Conservation (phyloP, 164 flowering plant genomes). For the Vitis riparia region DNA sequence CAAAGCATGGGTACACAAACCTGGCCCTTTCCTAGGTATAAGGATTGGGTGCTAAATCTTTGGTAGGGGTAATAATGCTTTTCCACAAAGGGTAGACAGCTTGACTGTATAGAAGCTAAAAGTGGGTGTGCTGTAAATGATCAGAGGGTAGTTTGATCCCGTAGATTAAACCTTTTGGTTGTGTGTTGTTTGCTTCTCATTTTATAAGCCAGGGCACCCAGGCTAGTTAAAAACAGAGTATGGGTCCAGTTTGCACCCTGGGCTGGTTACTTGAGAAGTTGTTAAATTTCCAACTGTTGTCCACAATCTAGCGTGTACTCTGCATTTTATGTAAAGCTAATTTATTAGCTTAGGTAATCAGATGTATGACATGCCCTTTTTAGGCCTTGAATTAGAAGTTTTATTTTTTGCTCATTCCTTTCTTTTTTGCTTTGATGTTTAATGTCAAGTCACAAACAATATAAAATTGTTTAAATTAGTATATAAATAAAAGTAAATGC, state of each 20-base stretch:
- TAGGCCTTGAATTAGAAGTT: too few relatives aligned
- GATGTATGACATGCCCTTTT: too few relatives aligned
- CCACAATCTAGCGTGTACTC: too few relatives aligned
- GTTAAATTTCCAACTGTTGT: too few relatives aligned
- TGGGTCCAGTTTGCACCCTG: neutral
- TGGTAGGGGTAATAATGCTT: neutral
- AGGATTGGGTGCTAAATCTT: neutral
- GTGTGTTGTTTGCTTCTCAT: constrained; percentile 2
- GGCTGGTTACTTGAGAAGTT: too few relatives aligned
- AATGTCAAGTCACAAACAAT: too few relatives aligned
- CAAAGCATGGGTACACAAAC: neutral
- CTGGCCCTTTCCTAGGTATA: neutral
- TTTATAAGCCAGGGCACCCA: neutral
- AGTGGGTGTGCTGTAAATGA: constrained; percentile 20
- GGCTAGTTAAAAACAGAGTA: neutral
- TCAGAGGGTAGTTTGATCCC: constrained; percentile 3
- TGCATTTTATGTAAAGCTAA: too few relatives aligned
- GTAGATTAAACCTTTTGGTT: constrained; percentile 6
- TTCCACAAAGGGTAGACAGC: constrained; percentile 4
- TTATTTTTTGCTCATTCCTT: too few relatives aligned
- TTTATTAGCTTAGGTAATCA: too few relatives aligned
- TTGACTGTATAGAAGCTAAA: constrained; percentile 15
- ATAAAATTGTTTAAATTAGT: neutral
- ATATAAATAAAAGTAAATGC: neutral
- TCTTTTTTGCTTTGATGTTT: too few relatives aligned